phyloP scores from a whole-genome alignment of 129 eudicot genomes.

The Centaurea solstitialis region DNA sequence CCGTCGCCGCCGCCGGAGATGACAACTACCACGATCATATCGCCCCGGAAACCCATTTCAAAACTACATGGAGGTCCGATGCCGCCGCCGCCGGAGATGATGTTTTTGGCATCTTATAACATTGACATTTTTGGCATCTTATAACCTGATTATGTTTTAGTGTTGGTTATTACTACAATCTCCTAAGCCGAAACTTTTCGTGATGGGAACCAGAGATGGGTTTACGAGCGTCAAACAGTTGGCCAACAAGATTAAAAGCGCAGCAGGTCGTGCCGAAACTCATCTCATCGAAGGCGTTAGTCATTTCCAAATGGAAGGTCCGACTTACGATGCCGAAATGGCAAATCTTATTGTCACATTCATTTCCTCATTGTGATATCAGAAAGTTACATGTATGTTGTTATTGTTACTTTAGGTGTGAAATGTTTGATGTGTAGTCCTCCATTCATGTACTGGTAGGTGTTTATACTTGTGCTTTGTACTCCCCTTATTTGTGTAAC shows the following conservation, averaged over 20 bases:
- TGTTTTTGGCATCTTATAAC: no score
- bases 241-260: constrained; percentile 67
- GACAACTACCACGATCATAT: no score
- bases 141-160: neutral
- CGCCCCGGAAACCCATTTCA: no score
- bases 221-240: constrained; percentile 91
- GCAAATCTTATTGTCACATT: constrained; percentile 51
- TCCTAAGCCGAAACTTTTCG: constrained; percentile 74
- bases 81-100: no score
- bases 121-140: neutral
- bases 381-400: no score
- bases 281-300: constrained; percentile 76
- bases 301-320: constrained; percentile 86
- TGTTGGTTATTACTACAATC: constrained; percentile 37
- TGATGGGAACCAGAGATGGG: constrained; percentile 93
- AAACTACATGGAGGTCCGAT: no score
- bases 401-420: no score
- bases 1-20: no score
- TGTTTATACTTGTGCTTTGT: no score
- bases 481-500: neutral
- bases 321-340: constrained; percentile 68
- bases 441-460: no score
- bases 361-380: constrained; percentile 45
- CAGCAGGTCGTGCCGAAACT: constrained; percentile 68
- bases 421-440: no score